Base-by-base conservation (phyloP, 768 basidiomycete species). In the Boletus rubescentipes region DNA sequence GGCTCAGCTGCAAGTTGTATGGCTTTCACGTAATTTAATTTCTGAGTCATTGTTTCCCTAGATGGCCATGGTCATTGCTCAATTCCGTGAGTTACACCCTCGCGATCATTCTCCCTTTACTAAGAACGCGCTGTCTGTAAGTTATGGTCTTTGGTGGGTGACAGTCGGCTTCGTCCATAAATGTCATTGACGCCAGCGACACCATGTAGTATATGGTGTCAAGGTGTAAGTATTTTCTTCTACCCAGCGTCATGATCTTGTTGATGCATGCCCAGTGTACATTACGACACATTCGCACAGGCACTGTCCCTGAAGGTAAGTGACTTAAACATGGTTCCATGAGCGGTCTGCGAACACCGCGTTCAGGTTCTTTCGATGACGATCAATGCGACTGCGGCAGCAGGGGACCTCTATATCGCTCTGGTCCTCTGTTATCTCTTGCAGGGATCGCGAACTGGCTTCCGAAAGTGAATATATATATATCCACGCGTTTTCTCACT, bases 361-460 rank as follows among this genome's bases (percentile, higher is more conserved):
- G 11, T 34, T n/a, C 48, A 67, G 66, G 9, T 72, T 5, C 64
- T 83, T 36, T 77, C 81, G 0, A 78, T 78, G 42, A 67, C 79
- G 3, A 75, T 84, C 58, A 84, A 84, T 57, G 80, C 73, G 1
- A 63, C 79, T 4, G 75, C 80, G 3, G 77, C 79, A 0, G 67
- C 68, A 10, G 74, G 74, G 2, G 83, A 85, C 40, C 61, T 81
- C 12, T 54, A 79, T 9, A 84, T 84, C 35, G 81, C 83, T 0
- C 47, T 53, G 12, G 73, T 73, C n/a, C 73, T 84, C 3, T 79
- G 77, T 48, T 55, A 62, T 40, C 59, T 84, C 52, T 69, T 84
- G 32, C 75, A 79, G 12, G 67, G 53, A 15, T 76, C 80, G 1
- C 73, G 80, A 10, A 82, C 82, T 7, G 80, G 81, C 3, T 83